These are phyloP conservation scores for Arthrobotrys sinensis DNA, from an alignment of 2,329 filamentous ascomycete genomes.

Conservation along the genomic window DNA sequence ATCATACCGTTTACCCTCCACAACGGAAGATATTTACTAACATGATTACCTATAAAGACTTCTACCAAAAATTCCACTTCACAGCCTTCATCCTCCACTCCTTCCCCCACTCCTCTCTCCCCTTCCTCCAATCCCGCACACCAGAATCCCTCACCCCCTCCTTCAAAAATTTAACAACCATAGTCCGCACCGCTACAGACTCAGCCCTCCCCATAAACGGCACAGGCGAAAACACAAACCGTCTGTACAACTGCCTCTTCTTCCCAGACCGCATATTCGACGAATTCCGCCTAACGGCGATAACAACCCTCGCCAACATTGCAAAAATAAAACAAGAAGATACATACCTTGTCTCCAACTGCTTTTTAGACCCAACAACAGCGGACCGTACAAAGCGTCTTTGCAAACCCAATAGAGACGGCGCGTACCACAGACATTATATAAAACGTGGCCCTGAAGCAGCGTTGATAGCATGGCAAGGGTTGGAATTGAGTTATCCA, in stretches of 20 bases:
- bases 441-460: slow-evolving; percentile 10
- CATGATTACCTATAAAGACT: slow-evolving; percentile 5
- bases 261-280: slow-evolving; percentile 28
- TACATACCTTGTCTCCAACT: slow-evolving; percentile 22
- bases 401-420: background rate
- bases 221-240: slow-evolving; percentile 9
- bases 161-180: background rate
- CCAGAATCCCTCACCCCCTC: background rate
- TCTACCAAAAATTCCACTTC: slow-evolving; percentile 38
- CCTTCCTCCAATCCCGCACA: slow-evolving; percentile 1
- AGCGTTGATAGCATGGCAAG: slow-evolving; percentile 28
- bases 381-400: background rate
- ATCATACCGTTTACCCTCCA: background rate
- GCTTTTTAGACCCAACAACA: background rate
- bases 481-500: slow-evolving; percentile 19
- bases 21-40: background rate
- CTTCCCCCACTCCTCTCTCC: slow-evolving; percentile 26
- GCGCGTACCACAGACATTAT: slow-evolving; percentile 3
- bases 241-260: slow-evolving; percentile 34
- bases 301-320: slow-evolving; percentile 2
- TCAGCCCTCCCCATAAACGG: background rate
- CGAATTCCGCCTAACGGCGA: slow-evolving; percentile 19
- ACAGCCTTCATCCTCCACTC: slow-evolving; percentile 30
- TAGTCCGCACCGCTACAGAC: slow-evolving; percentile 11
- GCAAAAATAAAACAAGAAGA: slow-evolving; percentile 3